Conservation (phyloP, 495 filamentous ascomycete species). For the Sabuloglossum arenarium region DNA sequence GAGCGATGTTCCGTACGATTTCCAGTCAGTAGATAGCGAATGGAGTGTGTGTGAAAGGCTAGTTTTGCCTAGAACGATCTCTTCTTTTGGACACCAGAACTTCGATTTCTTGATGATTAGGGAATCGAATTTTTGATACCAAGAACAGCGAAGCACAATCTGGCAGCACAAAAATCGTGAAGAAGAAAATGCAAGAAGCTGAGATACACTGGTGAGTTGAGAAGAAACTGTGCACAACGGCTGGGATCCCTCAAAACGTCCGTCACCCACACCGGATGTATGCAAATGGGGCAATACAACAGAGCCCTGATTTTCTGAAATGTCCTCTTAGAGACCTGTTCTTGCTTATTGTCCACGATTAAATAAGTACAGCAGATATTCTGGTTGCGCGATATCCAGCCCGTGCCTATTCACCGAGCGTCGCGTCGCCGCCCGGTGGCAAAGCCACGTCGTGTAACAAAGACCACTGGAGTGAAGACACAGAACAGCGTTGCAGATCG, state of each 20-base stretch:
- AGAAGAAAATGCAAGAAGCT: background rate
- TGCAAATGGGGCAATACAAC: background rate
- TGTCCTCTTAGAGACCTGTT: background rate
- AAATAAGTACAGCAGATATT: slow-evolving; percentile 2
- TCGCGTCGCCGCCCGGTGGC: background rate
- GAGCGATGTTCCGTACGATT: background rate
- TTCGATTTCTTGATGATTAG: slow-evolving; percentile 2
- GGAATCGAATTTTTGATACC: slow-evolving; percentile 3
- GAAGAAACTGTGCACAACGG: background rate
- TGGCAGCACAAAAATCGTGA: background rate
- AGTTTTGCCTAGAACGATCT: background rate
- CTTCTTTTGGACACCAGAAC: background rate
- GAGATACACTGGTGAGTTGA: slow-evolving; percentile 2
- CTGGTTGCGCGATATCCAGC: background rate
- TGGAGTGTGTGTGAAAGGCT: background rate
- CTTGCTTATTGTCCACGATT: background rate
- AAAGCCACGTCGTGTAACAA: background rate
- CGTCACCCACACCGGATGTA: background rate
- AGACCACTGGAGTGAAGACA: background rate
- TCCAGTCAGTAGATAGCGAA: background rate
- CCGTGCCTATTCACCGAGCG: background rate
- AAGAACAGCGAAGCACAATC: slow-evolving; percentile 2
- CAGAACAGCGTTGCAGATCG: background rate
- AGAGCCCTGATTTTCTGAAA: background rate
- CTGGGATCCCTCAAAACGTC: background rate